Base-by-base conservation (phyloP, 2,329 filamentous ascomycete species). In the Aspergillus nomiae region DNA sequence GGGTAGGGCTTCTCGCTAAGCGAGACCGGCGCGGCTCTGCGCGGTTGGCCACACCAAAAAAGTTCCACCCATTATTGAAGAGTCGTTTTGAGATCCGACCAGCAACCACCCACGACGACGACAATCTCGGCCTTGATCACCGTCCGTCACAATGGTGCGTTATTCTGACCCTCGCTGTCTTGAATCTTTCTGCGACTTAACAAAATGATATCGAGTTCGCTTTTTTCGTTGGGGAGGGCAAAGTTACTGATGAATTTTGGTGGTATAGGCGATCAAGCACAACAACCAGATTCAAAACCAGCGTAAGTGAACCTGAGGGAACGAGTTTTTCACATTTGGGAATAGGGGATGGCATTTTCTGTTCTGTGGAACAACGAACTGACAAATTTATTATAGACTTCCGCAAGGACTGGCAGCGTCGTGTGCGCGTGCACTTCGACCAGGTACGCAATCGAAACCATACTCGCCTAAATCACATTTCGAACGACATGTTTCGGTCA, bases 391-490 rank as follows among this genome's bases (percentile, higher is more conserved):
- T 63, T 59, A 48, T 73, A 95, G 92, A 97, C 83, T 97, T 97
- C 92, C 94, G 92, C 86, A 97, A 97, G 92, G 94, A 99, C 89
- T 99, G 95, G 95, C 94, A 98, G 86, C 92, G 93, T 86, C 92
- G 94, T 86, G 95, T 99, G 81, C 92, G 93, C 86, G 92, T 92
- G 85, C 95, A 99, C 89, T 99, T 99, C 87, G 93, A 99, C 88
- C 95, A 98, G 93, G 94, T 96, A 94, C 83, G 84, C 81, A 81
- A 77, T 83, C 79, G 65, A 65, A 62, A 61, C 43, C 45, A 53
- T 57, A 32, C 41, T 38, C 43, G 58, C 55, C 61, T 64, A 59
- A 65, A 61, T 67, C 62, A 69, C 43, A 62, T 56, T 43, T 63
- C 60, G 58, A 69, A 57, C 64, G 58, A 69, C 59, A 53, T 56